These are phyloP conservation scores for Crithidia bombi DNA, from an alignment of 208 protist species.

Conservation along the genomic window DNA sequence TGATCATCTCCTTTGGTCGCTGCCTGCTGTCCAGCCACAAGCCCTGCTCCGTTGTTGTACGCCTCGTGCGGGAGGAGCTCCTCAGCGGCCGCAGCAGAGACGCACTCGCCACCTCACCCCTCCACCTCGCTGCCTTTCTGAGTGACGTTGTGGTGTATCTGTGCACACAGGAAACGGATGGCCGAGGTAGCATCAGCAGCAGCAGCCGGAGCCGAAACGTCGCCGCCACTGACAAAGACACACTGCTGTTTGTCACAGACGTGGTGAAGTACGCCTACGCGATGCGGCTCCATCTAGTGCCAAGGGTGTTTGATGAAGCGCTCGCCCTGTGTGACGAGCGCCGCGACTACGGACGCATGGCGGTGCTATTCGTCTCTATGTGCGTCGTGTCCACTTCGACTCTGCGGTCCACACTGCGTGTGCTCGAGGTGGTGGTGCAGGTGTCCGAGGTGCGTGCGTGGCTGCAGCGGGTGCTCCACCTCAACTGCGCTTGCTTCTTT, in stretches of 20 bases:
- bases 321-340: conserved; percentile 56
- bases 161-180: conserved; percentile 27
- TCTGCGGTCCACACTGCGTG: conserved; percentile 47
- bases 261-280: conserved; percentile 77
- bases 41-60: conserved; percentile 38
- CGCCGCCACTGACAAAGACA: conserved; percentile 17
- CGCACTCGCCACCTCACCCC: conserved; percentile 16
- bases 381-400: conserved; percentile 71
- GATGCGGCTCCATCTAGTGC: conserved; percentile 42
- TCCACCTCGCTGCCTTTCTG: conserved; percentile 75
- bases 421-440: conserved; percentile 51
- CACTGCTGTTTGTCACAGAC: conserved; percentile 58
- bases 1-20: conserved; percentile 68
- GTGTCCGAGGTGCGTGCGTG: conserved; percentile 18
- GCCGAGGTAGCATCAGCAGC: background rate
- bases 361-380: conserved; percentile 73
- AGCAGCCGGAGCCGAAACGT: background rate
- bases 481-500: conserved; percentile 40
- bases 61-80: conserved; percentile 71
- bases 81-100: conserved; percentile 59
- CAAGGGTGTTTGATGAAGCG: conserved; percentile 64
- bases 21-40: conserved; percentile 57
- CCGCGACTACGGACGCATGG: conserved; percentile 52
- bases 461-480: conserved; percentile 29
- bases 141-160: conserved; percentile 75